phyloP scores from a whole-genome alignment of 1,284 basidiomycete genomes.

The Tranzscheliella williamsii region DNA sequence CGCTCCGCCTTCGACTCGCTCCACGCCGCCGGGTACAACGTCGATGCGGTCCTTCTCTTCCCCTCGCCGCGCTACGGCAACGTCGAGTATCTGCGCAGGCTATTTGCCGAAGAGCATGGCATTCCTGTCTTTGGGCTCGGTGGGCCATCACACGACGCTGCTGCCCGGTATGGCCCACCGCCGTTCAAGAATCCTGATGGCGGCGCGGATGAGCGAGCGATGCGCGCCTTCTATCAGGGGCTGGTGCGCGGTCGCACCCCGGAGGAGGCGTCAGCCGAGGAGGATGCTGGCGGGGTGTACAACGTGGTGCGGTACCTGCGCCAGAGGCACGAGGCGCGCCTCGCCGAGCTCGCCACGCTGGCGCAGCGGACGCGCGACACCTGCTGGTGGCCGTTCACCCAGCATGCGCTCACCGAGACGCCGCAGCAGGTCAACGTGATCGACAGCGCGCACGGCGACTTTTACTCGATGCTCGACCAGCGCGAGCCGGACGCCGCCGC shows the following conservation, averaged over 20 bases:
- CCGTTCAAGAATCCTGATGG: constrained; percentile 64
- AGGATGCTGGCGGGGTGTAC: constrained; percentile 63
- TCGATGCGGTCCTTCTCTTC: constrained; percentile 89
- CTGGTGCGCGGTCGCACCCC: constrained; percentile 53
- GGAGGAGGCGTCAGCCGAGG: constrained; percentile 8
- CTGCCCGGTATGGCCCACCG: constrained; percentile 33
- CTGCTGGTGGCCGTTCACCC: constrained; percentile 98
- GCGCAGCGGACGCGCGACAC: constrained; percentile 74
- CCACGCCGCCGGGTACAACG: constrained; percentile 81
- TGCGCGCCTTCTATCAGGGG: constrained; percentile 72
- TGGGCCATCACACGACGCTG: constrained; percentile 15
- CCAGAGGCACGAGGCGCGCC: constrained; percentile 68
- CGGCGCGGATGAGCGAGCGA: constrained; percentile 66
- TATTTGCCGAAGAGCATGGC: constrained; percentile 71
- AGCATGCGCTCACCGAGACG: constrained; percentile 67
- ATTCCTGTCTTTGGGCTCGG: constrained; percentile 64
- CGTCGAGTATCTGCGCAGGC: constrained; percentile 76
- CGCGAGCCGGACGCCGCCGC: neutral
- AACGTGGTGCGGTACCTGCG: constrained; percentile 71
- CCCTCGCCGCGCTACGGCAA: constrained; percentile 68
- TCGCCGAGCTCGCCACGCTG: constrained; percentile 76
- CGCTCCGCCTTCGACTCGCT: constrained; percentile 91
- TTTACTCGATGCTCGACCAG: constrained; percentile 68
- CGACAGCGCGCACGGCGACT: constrained; percentile 83
- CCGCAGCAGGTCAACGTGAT: constrained; percentile 66